These are phyloP conservation scores for Arabis alpina DNA, from an alignment of 345 rosid genomes.

Conservation along the genomic window DNA sequence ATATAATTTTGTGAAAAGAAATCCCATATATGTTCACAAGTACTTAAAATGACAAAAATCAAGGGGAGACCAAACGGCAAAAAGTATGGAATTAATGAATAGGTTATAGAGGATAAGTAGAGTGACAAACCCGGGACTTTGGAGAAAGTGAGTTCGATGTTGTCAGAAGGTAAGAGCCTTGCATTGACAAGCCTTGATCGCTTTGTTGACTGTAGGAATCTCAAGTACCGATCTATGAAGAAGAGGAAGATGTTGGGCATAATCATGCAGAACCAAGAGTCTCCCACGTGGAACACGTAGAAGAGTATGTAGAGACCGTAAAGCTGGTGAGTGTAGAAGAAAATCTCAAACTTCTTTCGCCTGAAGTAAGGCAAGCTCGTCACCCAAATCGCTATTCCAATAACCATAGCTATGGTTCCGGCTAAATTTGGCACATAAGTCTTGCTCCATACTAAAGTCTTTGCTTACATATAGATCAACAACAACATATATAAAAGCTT, in stretches of 20 bases:
- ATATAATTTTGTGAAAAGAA: background rate
- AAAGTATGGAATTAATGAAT: background rate
- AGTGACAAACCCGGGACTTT: slow-evolving; percentile 3
- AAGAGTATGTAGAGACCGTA: slow-evolving; percentile 47
- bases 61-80: background rate
- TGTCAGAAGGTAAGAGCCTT: slow-evolving; percentile 48
- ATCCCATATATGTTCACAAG: background rate
- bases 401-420: slow-evolving; percentile 50
- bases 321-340: slow-evolving; percentile 40
- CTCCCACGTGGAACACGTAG: slow-evolving; percentile 61
- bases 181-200: slow-evolving; percentile 46
- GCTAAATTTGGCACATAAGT: slow-evolving; percentile 50
- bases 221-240: slow-evolving; percentile 54
- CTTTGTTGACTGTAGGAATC: slow-evolving; percentile 55
- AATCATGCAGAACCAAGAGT: slow-evolving; percentile 45
- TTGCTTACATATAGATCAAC: slow-evolving; percentile 2
- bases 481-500: background rate
- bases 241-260: slow-evolving; percentile 67
- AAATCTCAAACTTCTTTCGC: slow-evolving; percentile 54
- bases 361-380: slow-evolving; percentile 47
- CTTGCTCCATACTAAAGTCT: slow-evolving; percentile 56
- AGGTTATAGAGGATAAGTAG: background rate
- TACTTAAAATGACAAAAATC: background rate
- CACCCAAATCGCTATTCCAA: slow-evolving; percentile 57
- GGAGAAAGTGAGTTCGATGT: slow-evolving; percentile 13